These are phyloP conservation scores for Ananas comosus DNA, from an alignment of 176 grass and related monocot species.

Conservation along the genomic window DNA sequence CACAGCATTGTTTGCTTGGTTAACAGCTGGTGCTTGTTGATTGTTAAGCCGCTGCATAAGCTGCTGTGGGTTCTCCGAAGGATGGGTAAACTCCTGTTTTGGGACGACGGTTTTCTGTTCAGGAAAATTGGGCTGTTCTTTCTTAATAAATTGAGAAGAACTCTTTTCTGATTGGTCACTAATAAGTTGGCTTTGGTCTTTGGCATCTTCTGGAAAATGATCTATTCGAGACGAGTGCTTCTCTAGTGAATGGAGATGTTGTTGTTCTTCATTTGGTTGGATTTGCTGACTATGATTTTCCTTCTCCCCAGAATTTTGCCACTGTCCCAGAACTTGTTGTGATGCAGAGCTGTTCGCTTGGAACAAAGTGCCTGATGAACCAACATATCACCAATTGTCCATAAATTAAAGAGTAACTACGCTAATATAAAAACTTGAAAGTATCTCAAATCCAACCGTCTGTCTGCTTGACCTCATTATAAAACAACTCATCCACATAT, in stretches of 20 bases:
- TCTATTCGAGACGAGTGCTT: constrained; percentile 20
- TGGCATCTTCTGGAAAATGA: constrained; percentile 20
- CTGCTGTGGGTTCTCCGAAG: constrained; percentile 23
- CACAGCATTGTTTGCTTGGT: constrained; percentile 41
- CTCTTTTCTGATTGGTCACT: constrained; percentile 9
- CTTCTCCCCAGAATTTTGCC: constrained; percentile 37
- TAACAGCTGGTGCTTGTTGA: constrained; percentile 44
- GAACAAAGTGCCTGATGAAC: constrained; percentile 38
- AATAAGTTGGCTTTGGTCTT: constrained; percentile 19
- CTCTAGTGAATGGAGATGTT: constrained; percentile 28
- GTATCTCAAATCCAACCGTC: no score
- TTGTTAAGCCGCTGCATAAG: constrained; percentile 46
- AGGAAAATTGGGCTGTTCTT: constrained; percentile 29
- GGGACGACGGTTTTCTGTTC: constrained; percentile 34
- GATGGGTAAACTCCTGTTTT: constrained; percentile 10
- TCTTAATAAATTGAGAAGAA: constrained; percentile 12
- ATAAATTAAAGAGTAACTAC: no score
- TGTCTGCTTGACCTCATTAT: no score
- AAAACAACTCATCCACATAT: no score
- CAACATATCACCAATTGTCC: no score
- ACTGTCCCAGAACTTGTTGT: constrained; percentile 38
- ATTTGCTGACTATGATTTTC: constrained; percentile 36
- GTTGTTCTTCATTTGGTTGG: constrained; percentile 44
- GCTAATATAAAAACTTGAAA: no score
- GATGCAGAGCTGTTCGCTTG: constrained; percentile 40